Conservation (phyloP, 2,329 filamentous ascomycete genomes). For the Pseudopithomyces maydicus region DNA sequence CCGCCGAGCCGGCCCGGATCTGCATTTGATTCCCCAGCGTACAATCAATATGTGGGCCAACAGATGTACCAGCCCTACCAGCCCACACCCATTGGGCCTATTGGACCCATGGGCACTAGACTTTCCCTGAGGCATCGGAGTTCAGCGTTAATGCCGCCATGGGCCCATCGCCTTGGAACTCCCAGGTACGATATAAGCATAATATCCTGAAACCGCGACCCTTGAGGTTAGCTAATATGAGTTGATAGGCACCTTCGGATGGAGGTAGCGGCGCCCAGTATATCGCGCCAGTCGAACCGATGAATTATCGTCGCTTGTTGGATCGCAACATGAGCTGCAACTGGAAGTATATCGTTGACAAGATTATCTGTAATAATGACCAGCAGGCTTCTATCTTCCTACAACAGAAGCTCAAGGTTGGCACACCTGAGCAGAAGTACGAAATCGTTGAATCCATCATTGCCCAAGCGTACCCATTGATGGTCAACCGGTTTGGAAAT, state of each 20-base stretch:
- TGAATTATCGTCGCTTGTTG: constrained; percentile 93
- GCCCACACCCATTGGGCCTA: constrained; percentile 44
- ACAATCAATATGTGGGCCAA: constrained; percentile 38
- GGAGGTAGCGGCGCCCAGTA: constrained; percentile 61
- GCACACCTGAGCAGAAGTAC: constrained; percentile 92
- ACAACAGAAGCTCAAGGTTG: constrained; percentile 98
- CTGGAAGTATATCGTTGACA: constrained; percentile 99
- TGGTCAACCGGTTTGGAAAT: constrained; percentile 99
- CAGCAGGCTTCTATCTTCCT: constrained; percentile 99
- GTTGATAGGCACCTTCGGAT: constrained; percentile 30
- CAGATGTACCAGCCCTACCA: constrained; percentile 35
- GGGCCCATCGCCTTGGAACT: constrained; percentile 48
- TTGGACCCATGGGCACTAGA: constrained; percentile 45
- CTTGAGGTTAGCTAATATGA: constrained; percentile 7
- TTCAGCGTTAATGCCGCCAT: constrained; percentile 43
- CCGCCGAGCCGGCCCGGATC: constrained; percentile 44
- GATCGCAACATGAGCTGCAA: constrained; percentile 97
- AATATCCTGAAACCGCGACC: not conserved
- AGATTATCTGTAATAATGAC: constrained; percentile 99
- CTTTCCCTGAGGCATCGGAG: constrained; percentile 55
- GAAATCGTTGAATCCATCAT: constrained; percentile 98
- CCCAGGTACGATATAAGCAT: constrained; percentile 27
- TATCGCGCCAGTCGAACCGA: constrained; percentile 82
- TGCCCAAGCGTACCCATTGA: constrained; percentile 89
- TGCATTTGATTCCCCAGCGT: constrained; percentile 39